A percentile compares a stretch with the other conserved stretches of the same genome.
Evolutionary conservation across 805 yeast genomes (phyloP).

Genomic region (Wickerhamiella nectarea): DNA sequence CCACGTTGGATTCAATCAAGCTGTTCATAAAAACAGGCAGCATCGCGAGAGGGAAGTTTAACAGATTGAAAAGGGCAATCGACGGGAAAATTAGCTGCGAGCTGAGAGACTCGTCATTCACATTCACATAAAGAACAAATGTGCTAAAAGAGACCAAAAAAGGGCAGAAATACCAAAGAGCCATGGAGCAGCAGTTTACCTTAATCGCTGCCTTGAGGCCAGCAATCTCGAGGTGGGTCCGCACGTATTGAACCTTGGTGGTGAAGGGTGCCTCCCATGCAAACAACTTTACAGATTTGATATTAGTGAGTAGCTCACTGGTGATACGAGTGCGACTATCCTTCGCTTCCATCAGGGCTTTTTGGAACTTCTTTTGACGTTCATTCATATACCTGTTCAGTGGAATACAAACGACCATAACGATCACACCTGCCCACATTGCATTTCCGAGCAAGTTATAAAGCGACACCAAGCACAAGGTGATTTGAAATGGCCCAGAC

Average conservation of each 20-base stretch:
- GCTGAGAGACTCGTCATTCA: conserved; percentile 52
- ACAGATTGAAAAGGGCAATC: conserved; percentile 49
- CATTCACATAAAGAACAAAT: conserved; percentile 61
- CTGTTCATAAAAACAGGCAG: conserved; percentile 82
- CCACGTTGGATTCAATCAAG: conserved; percentile 67
- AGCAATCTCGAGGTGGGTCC: conserved; percentile 74
- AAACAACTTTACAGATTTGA: conserved; percentile 81
- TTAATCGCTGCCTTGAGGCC: conserved; percentile 61
- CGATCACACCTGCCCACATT: conserved; percentile 87
- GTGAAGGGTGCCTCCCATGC: conserved; percentile 91
- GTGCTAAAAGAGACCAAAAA: conserved; percentile 80
- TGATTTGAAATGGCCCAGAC: conserved; percentile 88
- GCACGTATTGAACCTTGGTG: conserved; percentile 57
- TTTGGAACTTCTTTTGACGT: conserved; percentile 50
- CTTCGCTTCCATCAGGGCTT: conserved; percentile 71
- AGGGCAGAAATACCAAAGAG: conserved; percentile 80
- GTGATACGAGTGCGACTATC: conserved; percentile 84
- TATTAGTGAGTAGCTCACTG: conserved; percentile 74
- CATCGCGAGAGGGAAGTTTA: conserved; percentile 83
- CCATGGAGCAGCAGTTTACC: conserved; percentile 76
- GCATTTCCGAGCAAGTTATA: conserved; percentile 64
- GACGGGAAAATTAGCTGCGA: conserved; percentile 77
- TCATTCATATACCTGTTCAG: conserved; percentile 57
- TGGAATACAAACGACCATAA: conserved; percentile 68
- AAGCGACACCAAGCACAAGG: conserved; percentile 58